phyloP scores from a whole-genome alignment of 148 eudicot genomes.

The Nepenthes gracilis region DNA sequence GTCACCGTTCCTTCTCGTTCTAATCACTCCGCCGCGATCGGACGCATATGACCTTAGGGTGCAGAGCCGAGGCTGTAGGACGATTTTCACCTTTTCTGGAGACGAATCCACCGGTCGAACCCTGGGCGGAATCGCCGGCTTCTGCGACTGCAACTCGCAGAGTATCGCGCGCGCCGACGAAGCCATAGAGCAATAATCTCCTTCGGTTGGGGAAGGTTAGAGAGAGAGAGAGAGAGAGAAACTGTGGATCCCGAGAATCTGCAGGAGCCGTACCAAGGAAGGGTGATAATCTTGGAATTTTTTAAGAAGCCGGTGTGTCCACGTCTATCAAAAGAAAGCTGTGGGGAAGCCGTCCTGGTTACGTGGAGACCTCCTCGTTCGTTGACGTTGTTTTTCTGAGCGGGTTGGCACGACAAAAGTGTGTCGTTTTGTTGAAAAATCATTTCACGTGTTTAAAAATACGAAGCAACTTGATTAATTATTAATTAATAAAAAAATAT shows the following conservation, averaged over 20 bases:
- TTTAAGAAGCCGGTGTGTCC: constrained; percentile 9
- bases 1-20: constrained; percentile 12
- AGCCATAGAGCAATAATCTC: constrained; percentile 14
- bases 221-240: not conserved
- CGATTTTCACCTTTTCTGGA: constrained; percentile 40
- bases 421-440: no score
- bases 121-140: constrained; percentile 17
- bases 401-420: no score
- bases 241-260: not conserved
- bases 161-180: constrained; percentile 22
- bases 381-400: not conserved
- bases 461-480: no score
- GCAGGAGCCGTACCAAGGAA: not conserved
- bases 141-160: constrained; percentile 30
- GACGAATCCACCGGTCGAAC: constrained; percentile 8
- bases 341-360: constrained; percentile 11
- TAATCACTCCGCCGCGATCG: constrained; percentile 40
- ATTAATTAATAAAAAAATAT: no score
- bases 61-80: constrained; percentile 61
- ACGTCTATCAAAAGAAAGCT: constrained; percentile 12
- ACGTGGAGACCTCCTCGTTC: constrained; percentile 6
- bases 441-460: no score
- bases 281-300: not conserved
- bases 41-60: constrained; percentile 69
- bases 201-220: no score